Evolutionary conservation across 2,329 filamentous ascomycete genomes (phyloP), one percentile per base, ranked within the genome.

Genomic region (Sporothrix pseudoabietina): DNA sequence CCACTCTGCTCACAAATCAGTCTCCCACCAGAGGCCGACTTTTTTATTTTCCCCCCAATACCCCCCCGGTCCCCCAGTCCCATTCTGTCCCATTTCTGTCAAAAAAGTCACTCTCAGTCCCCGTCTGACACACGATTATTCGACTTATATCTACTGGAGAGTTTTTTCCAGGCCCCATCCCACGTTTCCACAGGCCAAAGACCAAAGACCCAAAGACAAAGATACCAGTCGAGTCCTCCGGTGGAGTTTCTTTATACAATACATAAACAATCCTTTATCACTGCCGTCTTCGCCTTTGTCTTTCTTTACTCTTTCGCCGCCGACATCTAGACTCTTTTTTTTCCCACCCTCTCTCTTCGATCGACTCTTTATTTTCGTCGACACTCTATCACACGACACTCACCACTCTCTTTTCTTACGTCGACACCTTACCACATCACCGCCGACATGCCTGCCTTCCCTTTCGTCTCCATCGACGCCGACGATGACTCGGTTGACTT

Each of bases 1-100:
- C 7, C 65, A 12, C 19, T 9, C 44, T 75, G 75, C 74, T 76
- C 75, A 75, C 75, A 76, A 76, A 76, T 76, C 74, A 74, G 69
- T 26, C 41, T 39, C 16, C 57, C 68, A 55, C 72, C 12, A 76
- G 30, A 75, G 75, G 74, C 52, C 44, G 59, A 47, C 55, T 57
- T 73, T 63, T 70, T 41, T 61, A 12, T 16, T 59, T 19, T 8
- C 30, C 63, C 52, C 22, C 39, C 2, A 68, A 22, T 26, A 35
- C 54, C 30, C 30, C 66, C 30, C 26, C 32, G 65, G 57, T 41
- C 10, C 52, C 68, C 22, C 22, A 39, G 16, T 32, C 22, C n/a
- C 19, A 9, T 63, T 63, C 59, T 9, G 47, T 22, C 32, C 32
- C 49, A 12, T 47, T 47, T 47, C 26, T 26, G 26, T 26, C 26